Conservation (phyloP, 2,329 filamentous ascomycete species). For the Chaetomium sp. region DNA sequence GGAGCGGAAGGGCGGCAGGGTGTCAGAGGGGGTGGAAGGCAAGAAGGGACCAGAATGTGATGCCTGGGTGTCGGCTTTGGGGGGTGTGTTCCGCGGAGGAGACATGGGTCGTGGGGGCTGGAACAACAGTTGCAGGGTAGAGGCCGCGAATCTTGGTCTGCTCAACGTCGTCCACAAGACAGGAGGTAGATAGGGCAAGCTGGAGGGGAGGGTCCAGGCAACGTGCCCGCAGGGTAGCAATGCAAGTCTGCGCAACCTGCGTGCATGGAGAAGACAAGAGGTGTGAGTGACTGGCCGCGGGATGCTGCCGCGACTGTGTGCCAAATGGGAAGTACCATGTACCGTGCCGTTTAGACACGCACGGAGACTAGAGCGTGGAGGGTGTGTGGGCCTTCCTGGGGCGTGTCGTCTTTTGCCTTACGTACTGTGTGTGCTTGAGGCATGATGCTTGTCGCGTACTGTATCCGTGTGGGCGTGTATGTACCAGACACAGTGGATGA, state of each 20-base stretch:
- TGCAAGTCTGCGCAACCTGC: conserved; percentile 13
- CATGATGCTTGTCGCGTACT: not conserved
- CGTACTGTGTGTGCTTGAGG: not conserved
- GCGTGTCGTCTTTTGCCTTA: conserved; percentile 7
- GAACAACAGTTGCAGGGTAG: conserved; percentile 13
- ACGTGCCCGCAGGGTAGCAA: conserved; percentile 11
- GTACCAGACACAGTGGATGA: not conserved
- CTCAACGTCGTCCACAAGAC: too few relatives aligned
- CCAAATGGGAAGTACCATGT: conserved; percentile 19
- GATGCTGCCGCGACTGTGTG: conserved; percentile 7
- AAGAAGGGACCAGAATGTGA: too few relatives aligned
- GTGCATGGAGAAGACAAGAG: conserved; percentile 6
- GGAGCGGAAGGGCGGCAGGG: too few relatives aligned
- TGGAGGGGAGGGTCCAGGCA: not conserved
- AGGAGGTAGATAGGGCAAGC: too few relatives aligned
- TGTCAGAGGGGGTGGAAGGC: too few relatives aligned
- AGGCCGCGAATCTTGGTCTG: conserved; percentile 11
- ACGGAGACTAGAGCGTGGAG: not conserved
- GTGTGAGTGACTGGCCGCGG: not conserved
- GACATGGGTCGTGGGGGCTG: conserved; percentile 2
- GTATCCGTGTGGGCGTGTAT: not conserved
- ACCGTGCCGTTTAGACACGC: conserved; percentile 5
- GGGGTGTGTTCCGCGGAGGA: conserved; percentile 5
- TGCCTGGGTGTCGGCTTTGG: too few relatives aligned
- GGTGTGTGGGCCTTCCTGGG: conserved; percentile 10